Evolutionary conservation across 169 alveolate species (phyloP), one percentile per base, ranked within the genome.

Genomic region (Eimeria brunetti): DNA sequence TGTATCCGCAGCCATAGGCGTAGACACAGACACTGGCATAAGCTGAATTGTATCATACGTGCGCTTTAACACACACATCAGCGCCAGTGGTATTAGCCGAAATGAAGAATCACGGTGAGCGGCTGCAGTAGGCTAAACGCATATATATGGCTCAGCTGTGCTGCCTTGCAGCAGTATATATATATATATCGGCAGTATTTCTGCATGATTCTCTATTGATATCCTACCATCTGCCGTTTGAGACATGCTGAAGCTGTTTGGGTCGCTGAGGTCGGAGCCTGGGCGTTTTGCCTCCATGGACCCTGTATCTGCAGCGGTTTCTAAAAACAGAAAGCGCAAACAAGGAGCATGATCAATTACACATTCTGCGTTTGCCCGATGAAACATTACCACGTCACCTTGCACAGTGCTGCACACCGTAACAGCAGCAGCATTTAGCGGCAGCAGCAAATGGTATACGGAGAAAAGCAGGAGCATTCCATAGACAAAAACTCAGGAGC

Each of bases 211-310:
- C 69, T 41, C 12, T 41, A 30, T 8, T 56, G 18, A 58, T 30
- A 4, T 0, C 90, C 38, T 83, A 41, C 92, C 64, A 11, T n/a
- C 92, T 60, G 64, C 81, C 22, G 62, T 36, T 58, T 62, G 92
- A n/a, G 81, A 36, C 8, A 86, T 3, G 58, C 64, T 64, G 92
- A 69, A 14, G 14, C 51, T 41, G 71, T 58, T 86, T 56, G 73
- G 49, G 24, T 83, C 75, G 75, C 76, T 38, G 90, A 83, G 38
- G 92, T 86, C 83, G 53, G 78, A 7, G 64, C 92, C 92, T 38
- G 92, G 81, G 58, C 33, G 78, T 7, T 86, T 86, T 41, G 92
- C 18, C 49, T 62, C 92, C 2, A 44, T 62, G 51, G 30, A 12
- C 24, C 92, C 92, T 30, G 62, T 33, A 41, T 41, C 92, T 49